phyloP scores from a whole-genome alignment of 2,329 filamentous ascomycete species.

The Paraphaeosphaeria minitans region DNA sequence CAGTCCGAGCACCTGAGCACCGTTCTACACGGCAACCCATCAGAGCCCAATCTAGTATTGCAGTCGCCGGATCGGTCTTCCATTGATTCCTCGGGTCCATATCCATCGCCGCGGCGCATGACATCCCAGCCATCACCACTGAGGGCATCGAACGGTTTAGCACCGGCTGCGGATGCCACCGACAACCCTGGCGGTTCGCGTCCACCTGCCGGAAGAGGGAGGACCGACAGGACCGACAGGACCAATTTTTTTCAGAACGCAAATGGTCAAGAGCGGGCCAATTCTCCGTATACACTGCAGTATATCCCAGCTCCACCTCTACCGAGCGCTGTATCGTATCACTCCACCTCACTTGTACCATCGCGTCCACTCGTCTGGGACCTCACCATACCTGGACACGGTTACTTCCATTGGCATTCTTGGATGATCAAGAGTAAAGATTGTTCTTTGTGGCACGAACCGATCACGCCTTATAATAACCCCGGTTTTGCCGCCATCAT shows the following conservation, averaged over 20 bases:
- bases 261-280: neutral
- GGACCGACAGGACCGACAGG: too few relatives aligned
- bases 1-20: slow-evolving; percentile 33
- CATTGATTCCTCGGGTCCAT: neutral
- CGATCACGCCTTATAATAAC: neutral
- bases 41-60: neutral
- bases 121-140: neutral
- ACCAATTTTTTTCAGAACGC: neutral
- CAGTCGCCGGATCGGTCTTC: slow-evolving; percentile 12
- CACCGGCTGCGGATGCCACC: neutral
- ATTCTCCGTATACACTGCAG: neutral
- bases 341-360: neutral
- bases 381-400: neutral
- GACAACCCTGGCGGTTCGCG: neutral
- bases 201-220: neutral
- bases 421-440: neutral
- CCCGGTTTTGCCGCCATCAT: slow-evolving; percentile 1
- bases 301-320: neutral
- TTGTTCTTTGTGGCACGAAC: slow-evolving; percentile 1
- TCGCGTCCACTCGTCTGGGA: neutral
- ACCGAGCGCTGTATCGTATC: neutral
- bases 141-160: neutral
- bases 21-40: slow-evolving; percentile 27
- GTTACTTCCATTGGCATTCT: slow-evolving; percentile 5
- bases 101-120: neutral